A percentile compares a stretch with the other conserved stretches of the same genome.
Conservation (phyloP, 2,329 filamentous ascomycete species). For the Colletotrichum musae region DNA sequence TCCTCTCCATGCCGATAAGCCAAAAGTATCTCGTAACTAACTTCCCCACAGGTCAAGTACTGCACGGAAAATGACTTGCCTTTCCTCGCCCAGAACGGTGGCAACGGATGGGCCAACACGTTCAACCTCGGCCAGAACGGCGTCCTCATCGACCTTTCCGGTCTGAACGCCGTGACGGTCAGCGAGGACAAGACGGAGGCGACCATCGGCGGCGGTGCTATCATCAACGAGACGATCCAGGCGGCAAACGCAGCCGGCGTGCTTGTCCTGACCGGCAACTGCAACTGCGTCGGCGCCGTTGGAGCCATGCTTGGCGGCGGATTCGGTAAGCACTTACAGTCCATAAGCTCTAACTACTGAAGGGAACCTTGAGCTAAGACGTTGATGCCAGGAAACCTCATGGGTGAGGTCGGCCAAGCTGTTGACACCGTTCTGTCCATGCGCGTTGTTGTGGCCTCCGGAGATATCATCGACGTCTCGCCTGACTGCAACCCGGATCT, state of each 20-base stretch:
- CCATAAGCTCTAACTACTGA: not conserved
- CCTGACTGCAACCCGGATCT: slow-evolving; percentile 58
- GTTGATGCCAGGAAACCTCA: not conserved
- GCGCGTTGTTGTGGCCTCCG: slow-evolving; percentile 57
- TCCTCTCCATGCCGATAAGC: not conserved
- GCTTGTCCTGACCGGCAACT: slow-evolving; percentile 41
- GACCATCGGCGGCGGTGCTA: slow-evolving; percentile 40
- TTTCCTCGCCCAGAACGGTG: slow-evolving; percentile 40
- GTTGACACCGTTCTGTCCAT: slow-evolving; percentile 58
- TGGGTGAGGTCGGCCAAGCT: slow-evolving; percentile 23
- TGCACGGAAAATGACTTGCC: slow-evolving; percentile 25
- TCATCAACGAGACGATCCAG: slow-evolving; percentile 33
- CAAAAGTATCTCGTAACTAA: not conserved
- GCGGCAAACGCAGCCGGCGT: slow-evolving; percentile 33
- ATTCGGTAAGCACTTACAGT: slow-evolving; percentile 18
- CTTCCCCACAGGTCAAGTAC: slow-evolving; percentile 23
- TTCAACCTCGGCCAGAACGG: slow-evolving; percentile 40
- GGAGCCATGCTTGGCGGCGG: slow-evolving; percentile 35
- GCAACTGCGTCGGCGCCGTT: slow-evolving; percentile 12
- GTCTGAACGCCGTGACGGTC: slow-evolving; percentile 43
- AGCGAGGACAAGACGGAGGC: slow-evolving; percentile 39
- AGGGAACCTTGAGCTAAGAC: not conserved
- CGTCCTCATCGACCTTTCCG: slow-evolving; percentile 45
- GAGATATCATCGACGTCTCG: slow-evolving; percentile 55
- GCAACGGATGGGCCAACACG: slow-evolving; percentile 40